A percentile compares a stretch with the other conserved stretches of the same genome.
phyloP scores from a whole-genome alignment of 495 filamentous ascomycete genomes.

The Filosporella fistucella region DNA sequence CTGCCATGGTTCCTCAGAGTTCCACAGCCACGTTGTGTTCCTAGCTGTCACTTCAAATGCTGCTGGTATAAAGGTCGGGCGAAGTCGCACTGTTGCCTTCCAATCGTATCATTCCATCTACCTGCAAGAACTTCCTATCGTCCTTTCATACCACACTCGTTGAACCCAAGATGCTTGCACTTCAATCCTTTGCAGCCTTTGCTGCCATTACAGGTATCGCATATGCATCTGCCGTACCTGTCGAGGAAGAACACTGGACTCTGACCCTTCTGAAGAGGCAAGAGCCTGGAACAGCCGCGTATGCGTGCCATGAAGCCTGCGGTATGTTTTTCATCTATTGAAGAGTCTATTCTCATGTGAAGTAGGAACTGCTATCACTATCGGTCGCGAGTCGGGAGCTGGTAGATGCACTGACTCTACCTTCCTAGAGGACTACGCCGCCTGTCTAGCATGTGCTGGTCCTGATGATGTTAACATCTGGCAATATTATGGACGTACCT shows the following conservation, averaged over 20 bases:
- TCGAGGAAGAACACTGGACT: conserved; percentile 10
- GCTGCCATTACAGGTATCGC: background rate
- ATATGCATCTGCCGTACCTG: background rate
- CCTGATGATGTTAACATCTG: conserved; percentile 40
- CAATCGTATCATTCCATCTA: no score
- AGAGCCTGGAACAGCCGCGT: conserved; percentile 37
- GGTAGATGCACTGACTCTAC: conserved; percentile 35
- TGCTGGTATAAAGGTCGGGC: no score
- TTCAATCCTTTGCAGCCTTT: background rate
- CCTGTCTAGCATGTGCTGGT: conserved; percentile 40
- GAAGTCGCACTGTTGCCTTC: no score
- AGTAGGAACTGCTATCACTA: conserved; percentile 37
- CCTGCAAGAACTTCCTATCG: background rate
- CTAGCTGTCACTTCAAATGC: no score
- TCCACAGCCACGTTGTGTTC: no score
- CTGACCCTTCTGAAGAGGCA: conserved; percentile 29
- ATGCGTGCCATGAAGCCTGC: conserved; percentile 46
- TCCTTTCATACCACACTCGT: background rate
- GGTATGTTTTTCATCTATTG: conserved; percentile 25
- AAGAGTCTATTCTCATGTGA: background rate
- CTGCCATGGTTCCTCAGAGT: no score
- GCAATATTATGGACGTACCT: conserved; percentile 36
- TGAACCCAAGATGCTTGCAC: conserved; percentile 8
- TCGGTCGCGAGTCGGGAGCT: conserved; percentile 10
- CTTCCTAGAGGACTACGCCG: conserved; percentile 36